A percentile compares a stretch with the other conserved stretches of the same genome.
Conservation (phyloP, 2,329 filamentous ascomycete species). For the Fusarium coffeatum region DNA sequence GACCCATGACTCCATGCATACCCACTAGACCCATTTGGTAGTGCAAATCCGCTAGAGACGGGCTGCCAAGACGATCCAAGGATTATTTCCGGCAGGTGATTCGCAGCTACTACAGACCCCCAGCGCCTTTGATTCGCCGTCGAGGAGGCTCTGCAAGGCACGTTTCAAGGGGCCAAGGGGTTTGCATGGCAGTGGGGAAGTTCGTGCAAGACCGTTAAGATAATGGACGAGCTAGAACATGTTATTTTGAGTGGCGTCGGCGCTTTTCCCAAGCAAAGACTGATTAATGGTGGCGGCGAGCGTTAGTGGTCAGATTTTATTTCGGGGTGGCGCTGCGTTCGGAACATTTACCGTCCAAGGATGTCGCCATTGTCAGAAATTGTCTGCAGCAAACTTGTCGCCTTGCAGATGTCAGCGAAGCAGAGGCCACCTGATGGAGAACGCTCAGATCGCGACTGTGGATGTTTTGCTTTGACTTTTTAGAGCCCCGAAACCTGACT, state of each 20-base stretch:
- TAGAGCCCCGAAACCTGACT: not conserved
- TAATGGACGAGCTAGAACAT: not conserved
- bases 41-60: not conserved
- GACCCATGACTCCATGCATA: not conserved
- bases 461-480: not conserved
- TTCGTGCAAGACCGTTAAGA: not conserved
- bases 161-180: not conserved
- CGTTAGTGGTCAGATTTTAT: not conserved
- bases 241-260: conserved; percentile 1
- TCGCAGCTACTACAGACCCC: not conserved
- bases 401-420: not conserved
- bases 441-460: not conserved
- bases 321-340: conserved; percentile 3
- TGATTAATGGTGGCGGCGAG: not conserved
- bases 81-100: not conserved
- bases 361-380: not conserved
- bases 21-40: not conserved
- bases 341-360: not conserved
- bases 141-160: not conserved
- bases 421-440: not conserved
- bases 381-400: not conserved
- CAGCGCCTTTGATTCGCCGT: not conserved
- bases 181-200: not conserved
- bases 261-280: conserved; percentile 9
- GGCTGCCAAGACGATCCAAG: not conserved